phyloP scores from a whole-genome alignment of 208 protist species.

The Acanthamoeba sp. region DNA sequence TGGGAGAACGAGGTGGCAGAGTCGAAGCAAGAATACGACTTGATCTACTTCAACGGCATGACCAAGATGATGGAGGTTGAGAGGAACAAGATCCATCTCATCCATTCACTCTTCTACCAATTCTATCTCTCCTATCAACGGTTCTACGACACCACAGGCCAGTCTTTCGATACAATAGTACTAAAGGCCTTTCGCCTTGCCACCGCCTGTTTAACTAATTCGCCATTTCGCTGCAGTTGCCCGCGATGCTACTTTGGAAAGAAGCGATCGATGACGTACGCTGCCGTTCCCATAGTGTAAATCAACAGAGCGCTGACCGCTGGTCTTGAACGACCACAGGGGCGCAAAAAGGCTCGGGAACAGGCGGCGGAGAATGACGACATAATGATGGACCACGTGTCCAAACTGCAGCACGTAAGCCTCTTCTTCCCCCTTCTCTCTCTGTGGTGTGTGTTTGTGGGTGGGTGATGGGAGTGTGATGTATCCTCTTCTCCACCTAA shows the following conservation, averaged over 20 bases:
- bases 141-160: neutral
- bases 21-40: slow-evolving; percentile 66
- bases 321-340: too few species aligned
- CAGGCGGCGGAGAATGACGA: slow-evolving; percentile 52
- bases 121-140: slow-evolving; percentile 39
- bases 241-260: slow-evolving; percentile 52
- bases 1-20: slow-evolving; percentile 67
- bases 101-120: neutral
- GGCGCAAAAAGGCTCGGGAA: neutral
- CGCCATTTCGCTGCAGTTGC: neutral
- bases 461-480: too few species aligned
- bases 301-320: too few species aligned
- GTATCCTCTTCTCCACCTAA: too few species aligned
- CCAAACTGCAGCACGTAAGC: slow-evolving; percentile 49
- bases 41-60: slow-evolving; percentile 61
- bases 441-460: neutral
- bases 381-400: slow-evolving; percentile 61
- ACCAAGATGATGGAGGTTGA: slow-evolving; percentile 66
- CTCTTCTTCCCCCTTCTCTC: neutral
- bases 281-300: too few species aligned
- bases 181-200: neutral
- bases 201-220: neutral
- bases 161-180: slow-evolving; percentile 12
- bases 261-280: slow-evolving; percentile 9
- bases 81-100: slow-evolving; percentile 57